These are phyloP conservation scores for Lentinula detonsa DNA, from an alignment of 768 basidiomycete species.

Conservation along the genomic window DNA sequence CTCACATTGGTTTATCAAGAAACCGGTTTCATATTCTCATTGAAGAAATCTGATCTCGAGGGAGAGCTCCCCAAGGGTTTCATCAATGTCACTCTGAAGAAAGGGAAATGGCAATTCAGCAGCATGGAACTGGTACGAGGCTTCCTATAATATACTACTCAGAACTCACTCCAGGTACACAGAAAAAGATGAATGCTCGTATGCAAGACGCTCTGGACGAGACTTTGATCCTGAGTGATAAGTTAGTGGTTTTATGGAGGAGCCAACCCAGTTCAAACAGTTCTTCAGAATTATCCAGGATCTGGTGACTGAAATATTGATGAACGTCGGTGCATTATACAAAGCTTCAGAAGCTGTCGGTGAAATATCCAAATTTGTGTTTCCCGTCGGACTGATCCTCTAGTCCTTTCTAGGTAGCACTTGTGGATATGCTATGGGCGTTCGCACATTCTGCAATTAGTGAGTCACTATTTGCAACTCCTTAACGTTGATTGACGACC, in stretches of 20 bases:
- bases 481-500: neutral
- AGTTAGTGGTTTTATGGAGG: conserved; percentile 29
- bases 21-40: conserved; percentile 62
- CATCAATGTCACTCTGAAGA: conserved; percentile 59
- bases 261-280: neutral
- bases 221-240: conserved; percentile 78
- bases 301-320: conserved; percentile 63
- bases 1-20: conserved; percentile 67
- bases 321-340: conserved; percentile 75
- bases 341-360: conserved; percentile 85
- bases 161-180: neutral
- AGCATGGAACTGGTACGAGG: conserved; percentile 71
- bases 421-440: conserved; percentile 86
- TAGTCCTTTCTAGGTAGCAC: conserved; percentile 52
- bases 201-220: conserved; percentile 93
- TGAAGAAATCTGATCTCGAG: conserved; percentile 65
- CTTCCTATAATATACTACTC: neutral
- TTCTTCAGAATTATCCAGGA: conserved; percentile 67
- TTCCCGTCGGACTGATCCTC: neutral
- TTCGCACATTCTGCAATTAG: conserved; percentile 82
- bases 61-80: conserved; percentile 66
- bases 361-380: neutral
- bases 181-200: conserved; percentile 86
- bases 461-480: conserved; percentile 28
- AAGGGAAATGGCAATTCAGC: conserved; percentile 69